These are phyloP conservation scores for Durusdinium trenchii DNA, from an alignment of 73 alveolate genomes.

Conservation along the genomic window DNA sequence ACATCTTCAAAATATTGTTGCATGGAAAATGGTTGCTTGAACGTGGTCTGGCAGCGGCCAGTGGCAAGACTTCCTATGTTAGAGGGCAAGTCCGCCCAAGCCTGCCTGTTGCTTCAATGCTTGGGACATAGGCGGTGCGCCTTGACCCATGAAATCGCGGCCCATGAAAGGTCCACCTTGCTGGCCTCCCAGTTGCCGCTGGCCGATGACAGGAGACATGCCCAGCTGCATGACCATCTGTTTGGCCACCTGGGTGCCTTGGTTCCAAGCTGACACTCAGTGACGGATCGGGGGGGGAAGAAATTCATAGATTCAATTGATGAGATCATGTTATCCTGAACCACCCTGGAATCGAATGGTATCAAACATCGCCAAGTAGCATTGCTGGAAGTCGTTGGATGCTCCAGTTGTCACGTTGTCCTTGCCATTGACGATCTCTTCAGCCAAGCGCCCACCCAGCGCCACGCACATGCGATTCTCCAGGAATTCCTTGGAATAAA, in stretches of 20 bases:
- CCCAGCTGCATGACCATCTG: constrained; percentile 84
- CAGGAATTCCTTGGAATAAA: constrained; percentile 80
- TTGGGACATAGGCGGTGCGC: constrained; percentile 90
- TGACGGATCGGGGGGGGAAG: too few species aligned
- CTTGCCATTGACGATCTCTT: constrained; percentile 63
- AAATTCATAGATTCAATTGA: neutral
- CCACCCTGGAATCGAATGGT: too few species aligned
- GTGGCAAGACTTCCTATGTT: too few species aligned
- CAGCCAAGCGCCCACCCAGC: constrained; percentile 74
- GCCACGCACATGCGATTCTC: constrained; percentile 85
- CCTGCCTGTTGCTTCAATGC: constrained; percentile 34
- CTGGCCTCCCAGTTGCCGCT: constrained; percentile 69
- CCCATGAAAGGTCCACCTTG: constrained; percentile 88
- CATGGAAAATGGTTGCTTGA: too few species aligned
- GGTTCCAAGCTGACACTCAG: neutral
- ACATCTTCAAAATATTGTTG: too few species aligned
- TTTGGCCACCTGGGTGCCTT: constrained; percentile 77
- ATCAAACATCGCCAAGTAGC: constrained; percentile 12
- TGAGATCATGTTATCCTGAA: too few species aligned
- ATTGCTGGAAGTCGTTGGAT: constrained; percentile 88
- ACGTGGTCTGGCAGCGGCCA: too few species aligned
- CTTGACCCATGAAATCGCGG: constrained; percentile 88
- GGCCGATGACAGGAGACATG: constrained; percentile 84
- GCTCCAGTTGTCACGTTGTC: constrained; percentile 86
- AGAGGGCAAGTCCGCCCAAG: too few species aligned